Percentiles rank a stretch among this genome's conserved stretches.
Conservation (phyloP, 257 asterid species). For the Solanum arcanum region DNA sequence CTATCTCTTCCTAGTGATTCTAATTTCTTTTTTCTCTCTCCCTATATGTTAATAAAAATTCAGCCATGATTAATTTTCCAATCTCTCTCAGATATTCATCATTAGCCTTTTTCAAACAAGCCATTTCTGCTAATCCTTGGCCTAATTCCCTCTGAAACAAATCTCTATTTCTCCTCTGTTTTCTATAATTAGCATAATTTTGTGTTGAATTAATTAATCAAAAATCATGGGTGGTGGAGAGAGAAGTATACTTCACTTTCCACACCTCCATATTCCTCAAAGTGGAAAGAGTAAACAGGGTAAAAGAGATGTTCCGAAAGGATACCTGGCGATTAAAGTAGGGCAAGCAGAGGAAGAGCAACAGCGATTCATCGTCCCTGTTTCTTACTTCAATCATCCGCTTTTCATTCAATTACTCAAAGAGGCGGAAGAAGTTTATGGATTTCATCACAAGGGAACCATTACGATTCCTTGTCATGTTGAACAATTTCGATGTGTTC, state of each 20-base stretch:
- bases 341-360: conserved; percentile 14
- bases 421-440: conserved; percentile 32
- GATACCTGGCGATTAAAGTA: conserved; percentile 19
- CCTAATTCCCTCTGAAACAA: neutral
- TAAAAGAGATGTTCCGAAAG: conserved; percentile 13
- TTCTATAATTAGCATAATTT: too few relatives aligned
- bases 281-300: neutral
- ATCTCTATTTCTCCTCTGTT: neutral
- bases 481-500: conserved; percentile 16
- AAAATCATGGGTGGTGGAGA: neutral
- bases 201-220: neutral
- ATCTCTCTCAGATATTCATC: neutral
- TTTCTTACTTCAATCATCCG: conserved; percentile 25
- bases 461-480: conserved; percentile 30
- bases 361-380: conserved; percentile 24
- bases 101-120: neutral
- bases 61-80: neutral
- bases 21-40: neutral
- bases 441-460: conserved; percentile 34
- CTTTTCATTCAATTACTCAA: conserved; percentile 24
- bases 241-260: neutral
- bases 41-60: neutral
- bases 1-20: neutral
- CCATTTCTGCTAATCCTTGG: neutral
- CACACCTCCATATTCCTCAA: neutral